Percentiles rank a stretch among this genome's conserved stretches.
These are phyloP conservation scores for Lepiota brunneoincarnata DNA, from an alignment of 768 basidiomycete genomes.

Conservation along the genomic window DNA sequence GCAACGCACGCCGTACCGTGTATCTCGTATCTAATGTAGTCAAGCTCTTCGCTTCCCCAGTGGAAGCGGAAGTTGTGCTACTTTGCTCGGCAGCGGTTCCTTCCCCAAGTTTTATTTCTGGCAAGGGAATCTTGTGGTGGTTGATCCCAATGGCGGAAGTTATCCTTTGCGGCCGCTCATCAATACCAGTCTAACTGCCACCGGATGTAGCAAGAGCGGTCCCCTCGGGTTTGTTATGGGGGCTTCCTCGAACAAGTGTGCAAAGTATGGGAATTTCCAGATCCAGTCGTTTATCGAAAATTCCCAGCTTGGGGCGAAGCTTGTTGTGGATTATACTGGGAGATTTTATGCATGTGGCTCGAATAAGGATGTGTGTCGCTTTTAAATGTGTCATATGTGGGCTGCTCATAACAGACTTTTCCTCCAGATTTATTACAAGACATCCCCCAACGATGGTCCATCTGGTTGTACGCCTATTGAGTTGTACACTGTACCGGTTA, in stretches of 20 bases:
- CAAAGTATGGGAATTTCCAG: slow-evolving; percentile 18
- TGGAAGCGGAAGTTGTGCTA: slow-evolving; percentile 14
- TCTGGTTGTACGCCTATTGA: slow-evolving; percentile 1
- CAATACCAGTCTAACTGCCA: slow-evolving; percentile 12
- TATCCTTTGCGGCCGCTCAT: slow-evolving; percentile 16
- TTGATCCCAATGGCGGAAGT: slow-evolving; percentile 12
- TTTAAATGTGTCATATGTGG: not conserved
- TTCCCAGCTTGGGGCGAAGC: slow-evolving; percentile 23
- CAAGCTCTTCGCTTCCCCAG: slow-evolving; percentile 9
- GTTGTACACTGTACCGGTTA: slow-evolving; percentile 14
- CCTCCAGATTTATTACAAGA: slow-evolving; percentile 13
- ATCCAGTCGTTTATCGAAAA: slow-evolving; percentile 24
- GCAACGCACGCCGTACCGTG: not conserved
- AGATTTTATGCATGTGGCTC: slow-evolving; percentile 27
- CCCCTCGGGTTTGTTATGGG: slow-evolving; percentile 19
- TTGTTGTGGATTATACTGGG: slow-evolving; percentile 24
- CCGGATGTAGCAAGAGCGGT: slow-evolving; percentile 21
- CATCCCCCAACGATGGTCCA: slow-evolving; percentile 1
- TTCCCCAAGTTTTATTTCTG: slow-evolving; percentile 25
- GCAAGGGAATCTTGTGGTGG: slow-evolving; percentile 19
- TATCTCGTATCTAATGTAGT: slow-evolving; percentile 16
- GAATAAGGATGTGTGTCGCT: slow-evolving; percentile 20
- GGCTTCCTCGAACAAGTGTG: slow-evolving; percentile 22
- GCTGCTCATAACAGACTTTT: not conserved
- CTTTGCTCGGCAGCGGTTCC: slow-evolving; percentile 20